Evolutionary conservation across 2,329 filamentous ascomycete genomes (phyloP), one percentile per base, ranked within the genome.

Genomic region (Akanthomyces uredinophilus): DNA sequence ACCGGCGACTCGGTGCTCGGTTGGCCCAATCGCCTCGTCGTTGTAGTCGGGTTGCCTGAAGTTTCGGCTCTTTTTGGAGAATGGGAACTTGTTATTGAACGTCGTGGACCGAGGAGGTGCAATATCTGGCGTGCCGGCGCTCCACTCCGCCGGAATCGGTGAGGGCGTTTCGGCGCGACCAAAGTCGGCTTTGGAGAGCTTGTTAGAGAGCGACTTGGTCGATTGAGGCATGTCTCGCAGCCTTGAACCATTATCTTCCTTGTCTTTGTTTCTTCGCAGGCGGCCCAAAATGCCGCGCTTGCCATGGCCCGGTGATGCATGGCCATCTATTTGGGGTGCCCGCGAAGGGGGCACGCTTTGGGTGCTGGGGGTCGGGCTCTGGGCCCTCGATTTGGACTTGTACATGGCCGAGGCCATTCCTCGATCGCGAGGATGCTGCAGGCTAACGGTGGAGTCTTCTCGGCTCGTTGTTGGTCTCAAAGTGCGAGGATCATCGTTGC

Each of bases 321-420:
- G 83, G 27, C 81, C 82, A 64, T 85, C 82, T 24, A 73, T 66
- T 68, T 80, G 72, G 67, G 77, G 69, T 75, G 81, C 70, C 69
- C 79, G 80, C 72, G 81, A 71, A 75, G 83, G 74, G 77, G 73
- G 70, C 24, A 78, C 82, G 70, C 88, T 91, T 67, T 83, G 84
- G 47, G 84, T 80, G 73, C 91, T 95, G 8, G 92, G 90, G 0
- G 91, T 91, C 29, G 93, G 92, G 74, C 93, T 96, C 64, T 90
- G 85, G 14, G 91, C 87, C 66, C 92, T 87, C 24, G 81, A 81
- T 64, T 76, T 76, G 53, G 78, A 73, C 66, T 71, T 67, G 78
- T 83, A 72, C 80, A 81, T 77, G 47, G 73, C 70, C 35, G 70
- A 70, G 35, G 79, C 79, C 56, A 74, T 76, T 39, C 75, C 79